Conservation (phyloP, 805 yeast species). For the Metschnikowia peoriensis region DNA sequence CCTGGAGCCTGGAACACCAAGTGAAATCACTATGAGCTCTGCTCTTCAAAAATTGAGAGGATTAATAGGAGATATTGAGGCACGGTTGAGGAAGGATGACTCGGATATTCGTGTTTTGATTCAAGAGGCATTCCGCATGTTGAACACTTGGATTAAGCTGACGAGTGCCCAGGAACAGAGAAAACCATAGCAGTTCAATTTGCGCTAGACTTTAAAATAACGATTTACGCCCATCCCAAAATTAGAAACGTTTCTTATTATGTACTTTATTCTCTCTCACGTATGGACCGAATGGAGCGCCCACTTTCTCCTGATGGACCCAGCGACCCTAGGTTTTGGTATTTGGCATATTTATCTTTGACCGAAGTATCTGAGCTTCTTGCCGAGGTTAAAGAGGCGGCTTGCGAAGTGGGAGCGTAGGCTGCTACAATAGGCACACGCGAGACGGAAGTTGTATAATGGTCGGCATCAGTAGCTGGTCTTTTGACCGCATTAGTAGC, state of each 20-base stretch:
- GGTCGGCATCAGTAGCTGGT: conserved; percentile 6
- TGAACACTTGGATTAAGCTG: conserved; percentile 27
- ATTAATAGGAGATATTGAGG: conserved; percentile 35
- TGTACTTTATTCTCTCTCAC: conserved; percentile 10
- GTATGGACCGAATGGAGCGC: conserved; percentile 18
- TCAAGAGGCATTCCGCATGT: conserved; percentile 22
- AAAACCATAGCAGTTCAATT: conserved; percentile 1
- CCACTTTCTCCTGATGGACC: conserved; percentile 2
- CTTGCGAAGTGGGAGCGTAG: conserved; percentile 3
- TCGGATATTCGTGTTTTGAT: conserved; percentile 23
- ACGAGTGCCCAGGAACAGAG: conserved; percentile 7
- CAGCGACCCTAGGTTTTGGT: conserved; percentile 13
- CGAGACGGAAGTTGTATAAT: background rate
- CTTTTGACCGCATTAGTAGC: conserved; percentile 5
- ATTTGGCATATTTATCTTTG: conserved; percentile 26
- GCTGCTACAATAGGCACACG: background rate
- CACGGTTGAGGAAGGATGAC: conserved; percentile 33
- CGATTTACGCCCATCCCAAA: background rate
- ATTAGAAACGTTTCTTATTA: background rate
- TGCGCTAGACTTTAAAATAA: background rate
- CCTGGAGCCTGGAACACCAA: background rate
- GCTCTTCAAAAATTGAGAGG: conserved; percentile 23
- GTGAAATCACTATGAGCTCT: conserved; percentile 2
- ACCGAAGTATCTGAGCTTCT: conserved; percentile 18
- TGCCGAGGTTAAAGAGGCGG: conserved; percentile 2